Base-by-base conservation (phyloP, 176 grass and related monocot species). In the Secale cereale region DNA sequence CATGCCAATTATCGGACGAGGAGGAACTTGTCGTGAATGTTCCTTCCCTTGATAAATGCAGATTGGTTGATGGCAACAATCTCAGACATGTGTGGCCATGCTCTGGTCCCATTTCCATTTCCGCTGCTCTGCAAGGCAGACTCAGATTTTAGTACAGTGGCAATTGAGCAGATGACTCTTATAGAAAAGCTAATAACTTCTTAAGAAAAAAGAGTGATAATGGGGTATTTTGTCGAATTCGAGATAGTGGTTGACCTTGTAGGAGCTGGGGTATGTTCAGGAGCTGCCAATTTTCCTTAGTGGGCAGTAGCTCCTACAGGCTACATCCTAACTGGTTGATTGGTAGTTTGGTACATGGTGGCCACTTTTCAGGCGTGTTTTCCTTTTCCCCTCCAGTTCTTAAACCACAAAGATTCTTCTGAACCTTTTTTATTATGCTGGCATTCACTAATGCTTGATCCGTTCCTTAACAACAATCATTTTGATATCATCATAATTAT, bases 311-410 rank as follows among this genome's bases (percentile, higher is more conserved):
- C 45, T 67, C 48, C 82, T 59, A 67, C 45, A 29, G 59, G n/a
- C n/a, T n/a, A n/a, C n/a, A n/a, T n/a, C 74, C 50, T 79, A 90
- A 82, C 64, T 78, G 88, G 41, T 52, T 90, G 43, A 73, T 78
- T 84, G 64, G 69, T 26, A 69, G 61, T 65, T 52, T 57, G 64
- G 56, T 78, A 82, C 43, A 74, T 35, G 72, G 83, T 33, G 35
- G 59, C 43, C 54, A 82, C 78, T 90, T 90, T 82, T 86, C 73
- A 86, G 72, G 83, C 64, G 63, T 86, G 83, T 78, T 86, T 82
- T 71, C 40, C 56, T 90, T 83, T 84, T 83, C 45, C 68, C 17
- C 80, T 83, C 50, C 29, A 76, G 35, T 75, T 86, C 83, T 80
- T 68, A 14, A 86, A 69, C 33, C 66, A 37, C 35, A 48, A 84